phyloP scores from a whole-genome alignment of 306 rosid species.

The Begonia loranthoides region DNA sequence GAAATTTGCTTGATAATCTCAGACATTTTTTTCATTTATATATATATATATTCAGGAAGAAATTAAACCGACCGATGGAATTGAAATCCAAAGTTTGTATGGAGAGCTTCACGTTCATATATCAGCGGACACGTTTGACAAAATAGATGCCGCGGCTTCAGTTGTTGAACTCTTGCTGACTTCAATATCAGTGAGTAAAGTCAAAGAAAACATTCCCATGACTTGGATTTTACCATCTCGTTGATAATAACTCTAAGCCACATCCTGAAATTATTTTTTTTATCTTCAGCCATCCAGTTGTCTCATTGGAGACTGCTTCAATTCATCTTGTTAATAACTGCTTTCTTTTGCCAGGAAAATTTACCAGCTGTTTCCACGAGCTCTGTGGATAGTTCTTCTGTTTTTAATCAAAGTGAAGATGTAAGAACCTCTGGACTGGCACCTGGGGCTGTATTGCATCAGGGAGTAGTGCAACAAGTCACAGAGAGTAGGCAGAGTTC shows the following conservation, averaged over 20 bases:
- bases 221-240: neutral
- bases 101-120: slow-evolving; percentile 52
- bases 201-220: neutral
- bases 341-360: slow-evolving; percentile 47
- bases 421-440: slow-evolving; percentile 15
- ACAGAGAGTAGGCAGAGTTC: slow-evolving; percentile 23
- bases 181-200: slow-evolving; percentile 67
- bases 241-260: too few relatives aligned
- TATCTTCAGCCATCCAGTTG: neutral
- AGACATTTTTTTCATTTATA: too few relatives aligned
- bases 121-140: slow-evolving; percentile 82
- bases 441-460: slow-evolving; percentile 25
- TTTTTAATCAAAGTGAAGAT: slow-evolving; percentile 27
- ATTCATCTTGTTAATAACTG: slow-evolving; percentile 2
- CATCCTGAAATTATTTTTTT: neutral
- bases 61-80: slow-evolving; percentile 49
- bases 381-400: slow-evolving; percentile 21
- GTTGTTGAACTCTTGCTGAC: slow-evolving; percentile 65
- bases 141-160: slow-evolving; percentile 82
- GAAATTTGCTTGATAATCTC: neutral
- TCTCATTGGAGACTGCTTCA: neutral
- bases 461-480: slow-evolving; percentile 28
- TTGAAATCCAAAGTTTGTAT: slow-evolving; percentile 33
- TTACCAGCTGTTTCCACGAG: slow-evolving; percentile 35
- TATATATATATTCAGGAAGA: slow-evolving; percentile 56